Percentiles rank a stretch among this genome's conserved stretches.
Conservation (phyloP, 139 green algal species). For the Ostreobium quekettii region DNA sequence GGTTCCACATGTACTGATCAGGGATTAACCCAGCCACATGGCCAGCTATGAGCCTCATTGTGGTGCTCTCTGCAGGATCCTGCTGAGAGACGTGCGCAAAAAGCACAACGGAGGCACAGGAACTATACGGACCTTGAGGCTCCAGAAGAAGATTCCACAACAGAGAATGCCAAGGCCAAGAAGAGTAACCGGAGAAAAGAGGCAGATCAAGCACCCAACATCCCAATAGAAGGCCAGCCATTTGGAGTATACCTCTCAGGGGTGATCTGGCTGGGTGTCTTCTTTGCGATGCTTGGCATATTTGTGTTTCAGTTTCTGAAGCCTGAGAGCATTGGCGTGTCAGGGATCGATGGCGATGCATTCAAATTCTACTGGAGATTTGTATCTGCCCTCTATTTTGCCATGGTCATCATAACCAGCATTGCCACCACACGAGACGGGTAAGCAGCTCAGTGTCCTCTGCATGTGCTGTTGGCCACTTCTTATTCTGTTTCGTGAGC, state of each 20-base stretch:
- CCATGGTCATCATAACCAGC: constrained; percentile 29
- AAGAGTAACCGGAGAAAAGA: constrained; percentile 14
- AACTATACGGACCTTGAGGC: background rate
- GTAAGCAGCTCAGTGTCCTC: too few species aligned
- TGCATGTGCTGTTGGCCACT: too few species aligned
- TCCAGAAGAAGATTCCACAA: constrained; percentile 13
- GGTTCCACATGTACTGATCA: too few species aligned
- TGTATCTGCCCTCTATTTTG: constrained; percentile 24
- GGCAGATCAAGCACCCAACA: background rate
- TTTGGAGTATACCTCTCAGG: constrained; percentile 12
- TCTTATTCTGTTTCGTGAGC: too few species aligned
- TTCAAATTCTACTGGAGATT: constrained; percentile 28
- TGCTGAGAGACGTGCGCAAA: too few species aligned
- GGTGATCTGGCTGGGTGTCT: constrained; percentile 29
- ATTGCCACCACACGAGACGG: constrained; percentile 28
- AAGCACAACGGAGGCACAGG: background rate
- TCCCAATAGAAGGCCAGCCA: background rate
- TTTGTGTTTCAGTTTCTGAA: constrained; percentile 34
- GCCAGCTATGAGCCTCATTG: too few species aligned
- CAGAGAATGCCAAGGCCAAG: background rate
- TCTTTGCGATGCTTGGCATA: constrained; percentile 30
- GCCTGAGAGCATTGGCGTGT: constrained; percentile 21
- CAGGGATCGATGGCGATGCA: constrained; percentile 16
- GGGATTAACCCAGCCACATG: too few species aligned
- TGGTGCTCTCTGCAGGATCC: too few species aligned